Conservation (phyloP, 768 basidiomycete genomes). For the Hortiboletus campestris region DNA sequence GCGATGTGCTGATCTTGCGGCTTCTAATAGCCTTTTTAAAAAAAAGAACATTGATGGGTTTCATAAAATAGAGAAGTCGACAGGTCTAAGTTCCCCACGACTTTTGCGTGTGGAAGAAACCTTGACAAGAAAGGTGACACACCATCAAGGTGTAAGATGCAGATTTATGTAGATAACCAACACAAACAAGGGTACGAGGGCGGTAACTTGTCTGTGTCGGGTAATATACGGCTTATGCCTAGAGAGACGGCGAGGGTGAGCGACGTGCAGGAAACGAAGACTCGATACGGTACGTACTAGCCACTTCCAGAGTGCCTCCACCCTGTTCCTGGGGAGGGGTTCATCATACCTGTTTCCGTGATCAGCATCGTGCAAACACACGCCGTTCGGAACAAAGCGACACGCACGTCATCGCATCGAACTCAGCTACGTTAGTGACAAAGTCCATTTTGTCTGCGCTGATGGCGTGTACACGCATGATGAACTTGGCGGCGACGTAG, state of each 20-base stretch:
- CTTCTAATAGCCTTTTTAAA: no score
- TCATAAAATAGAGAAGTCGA: no score
- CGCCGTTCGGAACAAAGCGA: neutral
- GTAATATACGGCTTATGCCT: constrained; percentile 4
- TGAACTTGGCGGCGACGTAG: constrained; percentile 32
- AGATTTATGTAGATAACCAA: no score
- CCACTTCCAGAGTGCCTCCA: constrained; percentile 31
- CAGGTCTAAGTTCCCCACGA: no score
- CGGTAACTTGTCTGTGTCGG: no score
- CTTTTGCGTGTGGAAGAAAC: no score
- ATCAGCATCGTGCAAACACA: neutral
- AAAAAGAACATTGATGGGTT: no score
- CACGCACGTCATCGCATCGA: constrained; percentile 27
- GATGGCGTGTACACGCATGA: constrained; percentile 8
- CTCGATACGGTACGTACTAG: constrained; percentile 14
- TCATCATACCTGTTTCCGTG: constrained; percentile 23
- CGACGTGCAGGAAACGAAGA: neutral
- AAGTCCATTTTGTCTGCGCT: constrained; percentile 29
- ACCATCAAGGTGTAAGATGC: no score
- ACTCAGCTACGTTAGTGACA: constrained; percentile 22
- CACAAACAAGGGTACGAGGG: no score
- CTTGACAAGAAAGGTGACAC: no score
- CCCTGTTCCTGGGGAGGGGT: constrained; percentile 23
- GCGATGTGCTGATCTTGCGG: no score
- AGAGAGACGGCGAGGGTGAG: neutral